Conservation (phyloP, 192 early-diverging fungal species). For the Jimgerdemannia flammicorona region DNA sequence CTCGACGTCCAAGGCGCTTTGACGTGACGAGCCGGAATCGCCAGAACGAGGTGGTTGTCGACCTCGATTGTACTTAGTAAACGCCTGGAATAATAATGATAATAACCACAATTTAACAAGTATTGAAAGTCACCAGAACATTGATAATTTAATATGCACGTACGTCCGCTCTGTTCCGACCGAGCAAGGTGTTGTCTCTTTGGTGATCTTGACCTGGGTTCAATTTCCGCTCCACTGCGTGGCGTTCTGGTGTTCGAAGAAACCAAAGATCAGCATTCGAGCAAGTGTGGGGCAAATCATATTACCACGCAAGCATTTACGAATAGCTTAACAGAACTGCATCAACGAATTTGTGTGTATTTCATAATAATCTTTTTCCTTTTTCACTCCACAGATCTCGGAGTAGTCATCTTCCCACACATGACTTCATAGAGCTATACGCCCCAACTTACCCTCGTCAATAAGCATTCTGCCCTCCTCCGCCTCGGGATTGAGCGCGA, state of each 20-base stretch:
- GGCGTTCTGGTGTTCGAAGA: constrained; percentile 5
- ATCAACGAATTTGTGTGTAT: too few relatives aligned
- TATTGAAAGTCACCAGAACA: neutral
- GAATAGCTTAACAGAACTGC: too few relatives aligned
- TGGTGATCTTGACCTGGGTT: neutral
- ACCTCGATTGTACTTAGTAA: constrained; percentile 12
- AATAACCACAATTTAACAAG: neutral
- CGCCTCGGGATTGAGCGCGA: constrained; percentile 19
- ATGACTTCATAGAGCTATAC: too few relatives aligned
- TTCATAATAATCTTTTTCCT: too few relatives aligned
- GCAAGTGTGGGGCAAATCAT: too few relatives aligned
- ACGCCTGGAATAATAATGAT: constrained; percentile 4
- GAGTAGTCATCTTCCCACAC: too few relatives aligned
- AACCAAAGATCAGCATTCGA: neutral
- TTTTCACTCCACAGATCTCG: too few relatives aligned
- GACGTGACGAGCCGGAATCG: neutral
- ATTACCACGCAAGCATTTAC: too few relatives aligned
- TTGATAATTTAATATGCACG: neutral
- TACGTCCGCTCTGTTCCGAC: constrained; percentile 12
- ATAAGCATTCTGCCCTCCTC: constrained; percentile 29
- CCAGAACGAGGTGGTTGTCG: neutral
- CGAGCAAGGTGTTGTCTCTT: constrained; percentile 4
- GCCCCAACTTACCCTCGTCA: constrained; percentile 17
- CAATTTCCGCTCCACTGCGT: constrained; percentile 7
- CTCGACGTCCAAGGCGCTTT: neutral